These are phyloP conservation scores for Colletotrichum zoysiae DNA, from an alignment of 2,329 filamentous ascomycete species.

Conservation along the genomic window DNA sequence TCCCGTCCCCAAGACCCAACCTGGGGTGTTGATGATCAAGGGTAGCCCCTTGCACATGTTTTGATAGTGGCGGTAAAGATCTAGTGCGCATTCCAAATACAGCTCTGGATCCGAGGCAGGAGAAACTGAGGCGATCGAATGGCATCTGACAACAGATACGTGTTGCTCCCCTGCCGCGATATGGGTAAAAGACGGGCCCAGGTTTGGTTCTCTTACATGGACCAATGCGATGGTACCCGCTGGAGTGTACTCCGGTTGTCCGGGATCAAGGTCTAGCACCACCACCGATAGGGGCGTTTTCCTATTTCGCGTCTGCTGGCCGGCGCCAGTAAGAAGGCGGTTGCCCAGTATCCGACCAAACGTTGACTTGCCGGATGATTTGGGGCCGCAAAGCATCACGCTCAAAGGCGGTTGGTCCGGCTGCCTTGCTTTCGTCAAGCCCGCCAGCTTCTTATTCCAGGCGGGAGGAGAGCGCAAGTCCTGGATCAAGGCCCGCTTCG, in stretches of 20 bases:
- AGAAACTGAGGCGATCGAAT: conserved; percentile 74
- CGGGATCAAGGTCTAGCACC: conserved; percentile 79
- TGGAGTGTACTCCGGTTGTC: conserved; percentile 80
- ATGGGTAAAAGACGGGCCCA: conserved; percentile 77
- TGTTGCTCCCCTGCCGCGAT: conserved; percentile 49
- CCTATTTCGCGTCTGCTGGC: conserved; percentile 44
- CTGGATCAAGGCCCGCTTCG: conserved; percentile 63
- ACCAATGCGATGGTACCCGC: conserved; percentile 78
- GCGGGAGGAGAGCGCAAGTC: conserved; percentile 68
- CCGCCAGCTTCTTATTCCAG: conserved; percentile 72
- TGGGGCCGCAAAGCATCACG: conserved; percentile 75
- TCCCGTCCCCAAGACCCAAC: conserved; percentile 79
- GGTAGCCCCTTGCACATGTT: conserved; percentile 59
- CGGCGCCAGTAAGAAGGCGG: conserved; percentile 68
- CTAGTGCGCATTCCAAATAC: conserved; percentile 72
- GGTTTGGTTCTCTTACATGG: conserved; percentile 69
- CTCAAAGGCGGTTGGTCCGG: conserved; percentile 51
- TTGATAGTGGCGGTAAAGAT: conserved; percentile 72
- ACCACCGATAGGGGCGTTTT: conserved; percentile 54
- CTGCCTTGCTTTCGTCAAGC: conserved; percentile 53
- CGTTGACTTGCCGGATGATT: conserved; percentile 82
- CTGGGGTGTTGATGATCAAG: conserved; percentile 79
- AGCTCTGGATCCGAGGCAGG: conserved; percentile 76
- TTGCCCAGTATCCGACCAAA: conserved; percentile 77
- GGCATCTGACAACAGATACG: conserved; percentile 65